phyloP scores from a whole-genome alignment of 2,329 filamentous ascomycete genomes.

The Amesomyces nigricolor region DNA sequence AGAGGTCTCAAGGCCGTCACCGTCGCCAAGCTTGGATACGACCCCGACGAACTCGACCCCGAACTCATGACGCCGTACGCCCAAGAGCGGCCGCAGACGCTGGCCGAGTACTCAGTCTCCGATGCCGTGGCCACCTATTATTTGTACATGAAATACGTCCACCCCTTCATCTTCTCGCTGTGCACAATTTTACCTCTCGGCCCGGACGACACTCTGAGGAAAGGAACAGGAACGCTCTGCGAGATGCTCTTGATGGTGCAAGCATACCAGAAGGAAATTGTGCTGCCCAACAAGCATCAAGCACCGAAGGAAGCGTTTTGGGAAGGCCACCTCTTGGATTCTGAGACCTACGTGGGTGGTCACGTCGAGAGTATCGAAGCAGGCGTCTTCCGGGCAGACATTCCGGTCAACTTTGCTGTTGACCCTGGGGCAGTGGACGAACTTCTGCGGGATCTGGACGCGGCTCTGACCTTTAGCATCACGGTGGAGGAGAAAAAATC shows the following conservation, averaged over 20 bases:
- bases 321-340: conserved; percentile 92
- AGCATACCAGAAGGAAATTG: conserved; percentile 85
- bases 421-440: conserved; percentile 87
- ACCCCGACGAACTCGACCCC: conserved; percentile 94
- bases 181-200: conserved; percentile 94
- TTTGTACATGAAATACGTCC: conserved; percentile 99
- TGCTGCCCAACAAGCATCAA: conserved; percentile 93
- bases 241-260: conserved; percentile 99
- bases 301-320: conserved; percentile 89
- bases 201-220: conserved; percentile 86
- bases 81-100: conserved; percentile 80
- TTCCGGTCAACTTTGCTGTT: conserved; percentile 89
- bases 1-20: conserved; percentile 96
- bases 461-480: conserved; percentile 82
- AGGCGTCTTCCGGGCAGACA: conserved; percentile 92
- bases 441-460: conserved; percentile 77
- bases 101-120: conserved; percentile 97
- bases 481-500: conserved; percentile 79
- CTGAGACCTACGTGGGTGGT: conserved; percentile 95
- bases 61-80: conserved; percentile 96
- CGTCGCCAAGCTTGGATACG: conserved; percentile 94
- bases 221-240: conserved; percentile 96
- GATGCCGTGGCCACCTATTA: conserved; percentile 99
- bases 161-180: conserved; percentile 97
- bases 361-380: conserved; percentile 99